Base-by-base conservation (phyloP, 2,329 filamentous ascomycete species). In the Alternaria arborescens region DNA sequence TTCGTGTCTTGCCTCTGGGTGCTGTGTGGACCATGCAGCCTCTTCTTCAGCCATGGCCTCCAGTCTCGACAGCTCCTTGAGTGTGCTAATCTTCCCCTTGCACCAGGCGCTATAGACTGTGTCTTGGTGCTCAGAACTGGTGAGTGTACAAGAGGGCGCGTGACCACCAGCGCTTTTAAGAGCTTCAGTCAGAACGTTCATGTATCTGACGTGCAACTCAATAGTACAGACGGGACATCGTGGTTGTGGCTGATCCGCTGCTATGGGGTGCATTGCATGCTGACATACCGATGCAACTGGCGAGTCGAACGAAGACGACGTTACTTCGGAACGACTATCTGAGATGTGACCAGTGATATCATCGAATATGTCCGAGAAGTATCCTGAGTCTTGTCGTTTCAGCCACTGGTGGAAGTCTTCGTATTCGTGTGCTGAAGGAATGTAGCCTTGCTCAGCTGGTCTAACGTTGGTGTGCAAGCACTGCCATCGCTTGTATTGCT, bases 331-430 rank as follows among this genome's bases (percentile, higher is more conserved):
- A 24, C 32, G 34, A 2, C 50, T 20, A 7, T 58, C 20, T 40
- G 67, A 62, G 48, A 71, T 59, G 44, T 71, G 68, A 18, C 66
- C 60, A 8, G 65, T 58, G 5, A 74, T 66, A 38, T 72, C 70
- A 12, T 69, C 68, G n/a, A 74, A 70, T 2, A 67, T 60, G 43
- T 76, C 72, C 16, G 73, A 74, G 41, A 74, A 72, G 53, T 74
- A 74, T 6, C 73, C 72, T 1, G 73, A 75, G 52, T 74, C 73
- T 40, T 72, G 71, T 32, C 69, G 69, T 42, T 63, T 67, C 12
- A 71, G 62, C 73, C 73, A 76, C 20, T 68, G 61, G 48, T 74
- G 71, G 50, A 75, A 76, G 7, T 71, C 70, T 38, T 72, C 68
- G 34, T 74, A 72, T 44, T 76, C 66, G 34, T 58, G 55, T 10